A percentile compares a stretch with the other conserved stretches of the same genome.
phyloP scores from a whole-genome alignment of 192 early-diverging fungal genomes.

The Pilobolus umbonatus region DNA sequence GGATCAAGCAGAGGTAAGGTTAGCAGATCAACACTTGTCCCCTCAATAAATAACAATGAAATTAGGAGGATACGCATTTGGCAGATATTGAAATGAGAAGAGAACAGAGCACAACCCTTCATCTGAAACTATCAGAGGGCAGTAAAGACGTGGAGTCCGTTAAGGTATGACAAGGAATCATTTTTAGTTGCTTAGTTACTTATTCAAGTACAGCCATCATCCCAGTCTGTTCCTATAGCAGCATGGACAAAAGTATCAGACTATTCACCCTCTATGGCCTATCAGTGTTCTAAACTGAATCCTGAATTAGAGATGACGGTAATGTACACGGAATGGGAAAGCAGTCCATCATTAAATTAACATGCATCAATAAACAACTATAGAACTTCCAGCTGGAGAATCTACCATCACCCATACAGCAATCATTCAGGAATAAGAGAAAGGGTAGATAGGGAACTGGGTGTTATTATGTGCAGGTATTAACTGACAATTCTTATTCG shows the following conservation, averaged over 20 bases:
- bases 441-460: conserved; percentile 28
- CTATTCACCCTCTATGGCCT: conserved; percentile 7
- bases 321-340: neutral
- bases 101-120: conserved; percentile 21
- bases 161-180: neutral
- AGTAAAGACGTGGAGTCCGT: neutral
- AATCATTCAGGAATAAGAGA: neutral
- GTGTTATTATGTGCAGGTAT: neutral
- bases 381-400: conserved; percentile 29
- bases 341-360: neutral
- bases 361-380: neutral
- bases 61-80: conserved; percentile 27
- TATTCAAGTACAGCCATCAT: neutral
- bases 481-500: neutral
- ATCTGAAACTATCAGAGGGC: conserved; percentile 11
- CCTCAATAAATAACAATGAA: neutral
- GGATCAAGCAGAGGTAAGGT: conserved; percentile 22
- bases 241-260: conserved; percentile 13
- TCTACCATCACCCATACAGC: conserved; percentile 20
- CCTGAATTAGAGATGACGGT: conserved; percentile 34
- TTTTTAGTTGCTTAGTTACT: neutral
- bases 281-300: conserved; percentile 32
- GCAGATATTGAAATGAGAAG: conserved; percentile 28
- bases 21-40: neutral
- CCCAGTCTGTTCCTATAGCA: conserved; percentile 14